Conservation (phyloP, 225 moss, liverwort and hornwort genomes). For the Pseudoscleropodium purum region DNA sequence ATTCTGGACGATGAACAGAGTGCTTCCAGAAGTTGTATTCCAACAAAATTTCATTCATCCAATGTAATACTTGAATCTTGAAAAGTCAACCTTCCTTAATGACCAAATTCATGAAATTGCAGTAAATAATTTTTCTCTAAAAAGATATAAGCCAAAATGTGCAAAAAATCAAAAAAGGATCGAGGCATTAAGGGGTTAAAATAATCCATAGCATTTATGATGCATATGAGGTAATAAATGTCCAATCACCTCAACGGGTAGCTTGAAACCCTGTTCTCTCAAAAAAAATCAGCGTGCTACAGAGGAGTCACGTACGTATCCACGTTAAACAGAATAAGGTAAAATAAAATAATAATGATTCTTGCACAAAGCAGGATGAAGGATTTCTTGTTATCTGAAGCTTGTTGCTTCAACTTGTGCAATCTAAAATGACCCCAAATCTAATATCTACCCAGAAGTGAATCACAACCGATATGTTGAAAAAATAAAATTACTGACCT, state of each 20-base stretch:
- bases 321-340: background rate
- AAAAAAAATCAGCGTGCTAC: background rate
- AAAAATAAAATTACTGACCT: slow-evolving; percentile 8
- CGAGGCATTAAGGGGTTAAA: too few species aligned
- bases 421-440: background rate
- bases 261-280: background rate
- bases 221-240: background rate
- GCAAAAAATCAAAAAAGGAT: too few species aligned
- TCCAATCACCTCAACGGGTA: background rate
- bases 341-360: background rate
- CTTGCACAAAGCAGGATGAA: background rate
- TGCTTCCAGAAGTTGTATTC: too few species aligned
- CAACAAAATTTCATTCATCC: too few species aligned
- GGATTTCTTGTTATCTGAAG: background rate
- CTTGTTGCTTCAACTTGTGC: background rate
- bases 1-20: too few species aligned
- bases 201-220: background rate
- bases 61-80: too few species aligned
- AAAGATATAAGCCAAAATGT: too few species aligned
- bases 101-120: too few species aligned
- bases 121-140: too few species aligned
- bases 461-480: background rate
- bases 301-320: background rate
- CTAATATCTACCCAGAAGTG: background rate
- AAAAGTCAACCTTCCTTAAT: too few species aligned